Percentiles rank a stretch among this genome's conserved stretches.
Conservation (phyloP, 495 filamentous ascomycete species). For the Chaetomium cochliodes region DNA sequence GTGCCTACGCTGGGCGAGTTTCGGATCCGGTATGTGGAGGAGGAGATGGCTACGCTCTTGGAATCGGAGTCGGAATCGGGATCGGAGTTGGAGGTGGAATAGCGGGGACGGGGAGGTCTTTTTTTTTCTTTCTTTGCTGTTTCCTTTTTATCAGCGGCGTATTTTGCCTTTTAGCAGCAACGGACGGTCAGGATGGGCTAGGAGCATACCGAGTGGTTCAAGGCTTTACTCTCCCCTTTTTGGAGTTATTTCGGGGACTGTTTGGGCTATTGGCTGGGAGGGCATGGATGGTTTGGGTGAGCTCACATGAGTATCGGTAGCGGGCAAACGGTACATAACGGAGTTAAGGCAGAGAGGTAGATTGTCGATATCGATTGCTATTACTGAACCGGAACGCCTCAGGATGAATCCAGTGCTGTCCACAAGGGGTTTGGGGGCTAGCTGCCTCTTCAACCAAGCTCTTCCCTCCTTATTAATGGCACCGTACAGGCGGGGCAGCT, state of each 20-base stretch:
- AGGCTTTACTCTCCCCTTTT: neutral
- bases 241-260: neutral
- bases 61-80: too few relatives aligned
- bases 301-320: neutral
- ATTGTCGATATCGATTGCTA: constrained; percentile 1
- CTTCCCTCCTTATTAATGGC: neutral
- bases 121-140: neutral
- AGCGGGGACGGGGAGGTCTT: neutral
- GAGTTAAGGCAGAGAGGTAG: neutral
- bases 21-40: neutral
- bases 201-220: neutral
- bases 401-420: too few relatives aligned
- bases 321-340: neutral
- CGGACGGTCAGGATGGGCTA: neutral
- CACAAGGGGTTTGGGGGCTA: too few relatives aligned
- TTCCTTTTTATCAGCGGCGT: neutral
- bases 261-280: constrained; percentile 7
- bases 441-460: neutral
- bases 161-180: neutral
- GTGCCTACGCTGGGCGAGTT: neutral
- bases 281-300: neutral
- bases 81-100: neutral
- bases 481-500: too few relatives aligned
- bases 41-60: neutral
- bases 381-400: neutral